phyloP scores from a whole-genome alignment of 2,329 filamentous ascomycete species.

The Acephala macrosclerotiorum region DNA sequence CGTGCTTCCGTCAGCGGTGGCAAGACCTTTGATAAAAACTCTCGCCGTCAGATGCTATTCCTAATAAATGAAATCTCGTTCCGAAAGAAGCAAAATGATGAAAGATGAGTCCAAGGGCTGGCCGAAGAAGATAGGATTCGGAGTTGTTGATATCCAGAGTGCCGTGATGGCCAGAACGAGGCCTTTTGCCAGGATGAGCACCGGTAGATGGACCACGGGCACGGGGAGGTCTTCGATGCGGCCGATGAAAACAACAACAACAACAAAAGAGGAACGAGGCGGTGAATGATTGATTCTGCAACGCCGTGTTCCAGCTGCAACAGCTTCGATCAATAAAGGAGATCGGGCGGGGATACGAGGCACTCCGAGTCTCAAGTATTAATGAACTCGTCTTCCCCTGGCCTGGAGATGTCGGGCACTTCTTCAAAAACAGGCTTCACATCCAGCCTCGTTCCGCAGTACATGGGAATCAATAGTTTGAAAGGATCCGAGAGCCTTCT shows the following conservation, averaged over 20 bases:
- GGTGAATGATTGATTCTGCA: slow-evolving; percentile 24
- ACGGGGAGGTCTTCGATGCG: not conserved
- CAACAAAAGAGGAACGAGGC: slow-evolving; percentile 30
- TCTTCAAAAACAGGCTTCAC: not conserved
- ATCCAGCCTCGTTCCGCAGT: slow-evolving; percentile 3
- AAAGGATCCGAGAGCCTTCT: slow-evolving; percentile 3
- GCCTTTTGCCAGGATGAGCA: not conserved
- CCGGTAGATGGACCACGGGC: not conserved
- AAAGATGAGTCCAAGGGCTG: not conserved
- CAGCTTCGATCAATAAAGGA: slow-evolving; percentile 17
- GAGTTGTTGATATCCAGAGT: slow-evolving; percentile 16
- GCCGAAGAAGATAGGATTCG: slow-evolving; percentile 7
- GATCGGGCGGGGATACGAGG: slow-evolving; percentile 10
- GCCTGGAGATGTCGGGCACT: slow-evolving; percentile 14
- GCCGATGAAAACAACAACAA: not conserved
- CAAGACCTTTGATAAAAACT: not conserved
- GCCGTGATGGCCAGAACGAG: slow-evolving; percentile 1
- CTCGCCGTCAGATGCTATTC: not conserved
- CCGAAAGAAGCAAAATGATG: slow-evolving; percentile 14
- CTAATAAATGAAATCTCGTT: not conserved
- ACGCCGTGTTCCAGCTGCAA: slow-evolving; percentile 15
- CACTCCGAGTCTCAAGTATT: slow-evolving; percentile 26
- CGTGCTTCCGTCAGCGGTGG: slow-evolving; percentile 11
- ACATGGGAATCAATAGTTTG: slow-evolving; percentile 1
- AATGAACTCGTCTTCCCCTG: slow-evolving; percentile 11